Conservation (phyloP, 2,329 filamentous ascomycete species). For the Graphiopsis chlorocephala region DNA sequence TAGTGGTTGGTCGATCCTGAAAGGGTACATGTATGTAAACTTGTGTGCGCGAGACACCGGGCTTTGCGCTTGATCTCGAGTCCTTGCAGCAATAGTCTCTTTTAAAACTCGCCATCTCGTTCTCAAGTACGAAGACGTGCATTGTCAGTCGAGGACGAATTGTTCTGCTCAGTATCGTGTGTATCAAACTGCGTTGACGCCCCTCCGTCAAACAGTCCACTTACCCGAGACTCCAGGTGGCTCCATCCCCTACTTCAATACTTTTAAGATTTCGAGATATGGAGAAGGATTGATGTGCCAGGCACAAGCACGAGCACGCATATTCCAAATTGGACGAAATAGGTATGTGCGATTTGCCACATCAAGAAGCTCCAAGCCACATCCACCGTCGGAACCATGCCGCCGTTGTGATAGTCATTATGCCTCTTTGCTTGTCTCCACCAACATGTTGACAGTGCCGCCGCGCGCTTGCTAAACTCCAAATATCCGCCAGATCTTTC, state of each 20-base stretch:
- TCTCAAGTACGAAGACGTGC: neutral
- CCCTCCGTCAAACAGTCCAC: neutral
- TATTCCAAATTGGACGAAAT: neutral
- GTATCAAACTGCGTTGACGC: neutral
- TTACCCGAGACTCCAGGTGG: neutral
- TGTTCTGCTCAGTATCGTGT: neutral
- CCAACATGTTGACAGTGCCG: slow-evolving; percentile 17
- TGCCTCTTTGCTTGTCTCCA: slow-evolving; percentile 14
- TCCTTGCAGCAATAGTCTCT: neutral
- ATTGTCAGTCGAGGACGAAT: neutral
- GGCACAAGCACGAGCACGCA: neutral
- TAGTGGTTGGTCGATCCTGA: too few relatives aligned
- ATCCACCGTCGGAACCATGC: slow-evolving; percentile 18
- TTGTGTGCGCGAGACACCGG: too few relatives aligned
- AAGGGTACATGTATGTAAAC: too few relatives aligned
- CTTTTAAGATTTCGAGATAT: neutral
- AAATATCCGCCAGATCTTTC: slow-evolving; percentile 18
- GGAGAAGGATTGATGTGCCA: neutral
- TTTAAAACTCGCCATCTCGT: neutral
- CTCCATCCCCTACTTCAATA: neutral
- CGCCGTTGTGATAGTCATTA: slow-evolving; percentile 17
- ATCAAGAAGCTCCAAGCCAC: slow-evolving; percentile 5
- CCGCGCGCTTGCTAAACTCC: slow-evolving; percentile 21
- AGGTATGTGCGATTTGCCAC: neutral
- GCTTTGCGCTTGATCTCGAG: too few relatives aligned